These are phyloP conservation scores for Pseudohalonectria lignicola DNA, from an alignment of 2,329 filamentous ascomycete species.

Conservation along the genomic window DNA sequence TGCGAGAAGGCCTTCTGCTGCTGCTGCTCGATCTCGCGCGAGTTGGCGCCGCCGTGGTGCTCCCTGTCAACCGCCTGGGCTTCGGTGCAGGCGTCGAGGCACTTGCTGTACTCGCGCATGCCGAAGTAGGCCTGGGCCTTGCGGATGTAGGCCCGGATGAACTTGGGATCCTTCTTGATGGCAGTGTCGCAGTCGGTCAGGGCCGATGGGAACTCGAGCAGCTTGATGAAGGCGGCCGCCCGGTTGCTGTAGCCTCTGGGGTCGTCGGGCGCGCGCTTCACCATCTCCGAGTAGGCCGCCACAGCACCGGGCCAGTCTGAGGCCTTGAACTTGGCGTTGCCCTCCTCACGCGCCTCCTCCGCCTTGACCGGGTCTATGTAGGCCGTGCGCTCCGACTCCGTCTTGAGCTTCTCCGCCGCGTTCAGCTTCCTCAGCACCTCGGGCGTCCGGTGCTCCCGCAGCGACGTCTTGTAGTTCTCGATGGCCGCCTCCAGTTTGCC, in stretches of 20 bases:
- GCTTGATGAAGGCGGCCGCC: conserved; percentile 91
- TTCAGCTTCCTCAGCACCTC: conserved; percentile 91
- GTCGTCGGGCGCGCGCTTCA: conserved; percentile 87
- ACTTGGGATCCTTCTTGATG: conserved; percentile 81
- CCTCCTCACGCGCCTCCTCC: conserved; percentile 88
- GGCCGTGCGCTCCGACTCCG: conserved; percentile 60
- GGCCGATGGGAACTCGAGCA: conserved; percentile 89
- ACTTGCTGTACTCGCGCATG: conserved; percentile 97
- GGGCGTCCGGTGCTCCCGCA: conserved; percentile 93
- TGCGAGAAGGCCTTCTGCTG: conserved; percentile 84
- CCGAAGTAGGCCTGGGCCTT: conserved; percentile 93
- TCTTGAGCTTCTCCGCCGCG: conserved; percentile 77
- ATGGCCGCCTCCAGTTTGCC: conserved; percentile 72
- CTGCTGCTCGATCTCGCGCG: conserved; percentile 85
- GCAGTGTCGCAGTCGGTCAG: conserved; percentile 87
- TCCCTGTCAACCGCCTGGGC: conserved; percentile 67
- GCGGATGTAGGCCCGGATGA: conserved; percentile 91
- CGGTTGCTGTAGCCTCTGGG: conserved; percentile 95
- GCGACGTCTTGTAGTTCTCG: conserved; percentile 81
- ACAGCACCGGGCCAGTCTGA: conserved; percentile 92
- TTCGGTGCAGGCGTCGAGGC: conserved; percentile 72
- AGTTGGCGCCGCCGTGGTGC: conserved; percentile 60
- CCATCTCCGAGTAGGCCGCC: conserved; percentile 91
- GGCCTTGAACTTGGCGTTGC: conserved; percentile 96
- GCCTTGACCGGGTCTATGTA: conserved; percentile 89